Base-by-base conservation (phyloP, 1,284 basidiomycete genomes). In the Cutaneotrichosporon cutaneum region DNA sequence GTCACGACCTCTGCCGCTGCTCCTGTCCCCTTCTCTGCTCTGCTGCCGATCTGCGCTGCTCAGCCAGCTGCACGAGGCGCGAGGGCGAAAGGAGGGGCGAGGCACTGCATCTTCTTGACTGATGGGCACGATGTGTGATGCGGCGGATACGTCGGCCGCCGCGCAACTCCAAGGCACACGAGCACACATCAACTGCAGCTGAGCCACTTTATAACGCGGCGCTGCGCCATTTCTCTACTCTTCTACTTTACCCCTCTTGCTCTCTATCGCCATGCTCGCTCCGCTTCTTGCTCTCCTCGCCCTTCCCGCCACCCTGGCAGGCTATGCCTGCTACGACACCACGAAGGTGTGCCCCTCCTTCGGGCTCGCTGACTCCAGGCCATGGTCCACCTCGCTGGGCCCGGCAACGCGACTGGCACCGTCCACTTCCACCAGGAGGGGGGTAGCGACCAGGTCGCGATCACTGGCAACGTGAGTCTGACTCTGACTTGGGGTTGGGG, bases 381-480 rank as follows among this genome's bases (percentile, higher is more conserved):
- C 42, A 45, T 60, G 13, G 58, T 56, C 48, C 39, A 52, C 22
- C 50, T 65, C 57, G 13, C 13, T 6, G 60, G 63, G 57, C 13
- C 33, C 24, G 32, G 27, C 32, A 50, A 33, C 44, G 51, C 57
- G 44, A 56, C 27, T n/a, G 64, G 64, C 54, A 44, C 36, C 33
- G 54, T 66, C 54, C 51, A 35, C 39, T 63, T 66, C 39, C 36
- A 50, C 30, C 53, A 63, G 59, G 32, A 50, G 21, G 45, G n/a
- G 13, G 47, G 48, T 35, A 33, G 27, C 42, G 13, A 33, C 18
- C 47, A 55, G 11, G 61, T 66, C 30, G 6, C n/a, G 16, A 50
- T 66, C 50, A 36, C 35, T 39, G 64, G 64, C 50, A 4, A 45
- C 21, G 64, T 65, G 32, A 54, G 60, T 65, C 5, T 44, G n/a